Evolutionary conservation across 352 stramenopile species (phyloP), one percentile per base, ranked within the genome.

Genomic region (Phytopythium montanum): DNA sequence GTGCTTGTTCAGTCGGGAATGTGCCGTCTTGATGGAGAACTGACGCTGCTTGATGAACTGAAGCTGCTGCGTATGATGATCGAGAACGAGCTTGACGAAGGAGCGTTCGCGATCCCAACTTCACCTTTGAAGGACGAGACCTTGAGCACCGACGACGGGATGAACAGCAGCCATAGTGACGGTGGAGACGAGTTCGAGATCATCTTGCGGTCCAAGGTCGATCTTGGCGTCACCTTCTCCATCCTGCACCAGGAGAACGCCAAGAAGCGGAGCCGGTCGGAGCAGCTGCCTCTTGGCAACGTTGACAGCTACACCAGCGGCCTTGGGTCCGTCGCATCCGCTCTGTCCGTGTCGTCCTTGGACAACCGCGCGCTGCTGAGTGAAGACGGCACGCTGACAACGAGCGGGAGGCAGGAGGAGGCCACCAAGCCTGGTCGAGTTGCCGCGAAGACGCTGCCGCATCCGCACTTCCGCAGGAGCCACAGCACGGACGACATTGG

Each of bases 11-110:
- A 23, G 10, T 12, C 14, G 21, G n/a, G 19, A 51, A 21, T 45
- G n/a, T 46, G 31, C n/a, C 25, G 38, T 13, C 1, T 19, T 39
- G 46, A 14, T 54, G 28, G 36, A 13, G 19, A 36, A 61, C 19
- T 54, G 19, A 6, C 21, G 39, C 9, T 14, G 38, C 57, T 25
- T 21, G 23, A 53, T n/a, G 3, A 51, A 3, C 38, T 60, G 31
- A 56, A 90, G 85, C 5, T 92, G 3, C 65, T 94, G 14, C 80
- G 82, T 1, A 70, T 84, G 62, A 62, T 94, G 41, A 74, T 88
- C 25, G 85, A 94, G 53, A 90, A 88, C 54, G 79, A 92, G 44
- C 33, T 82, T 16, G 64, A 73, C 38, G 65, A 79, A 10, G 49
- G 72, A n/a, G 51, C 46, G 34, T 46, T 68, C 10, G 29, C 46